Evolutionary conservation across 257 asterid species (phyloP).

Genomic region (Gentiana dahurica): DNA sequence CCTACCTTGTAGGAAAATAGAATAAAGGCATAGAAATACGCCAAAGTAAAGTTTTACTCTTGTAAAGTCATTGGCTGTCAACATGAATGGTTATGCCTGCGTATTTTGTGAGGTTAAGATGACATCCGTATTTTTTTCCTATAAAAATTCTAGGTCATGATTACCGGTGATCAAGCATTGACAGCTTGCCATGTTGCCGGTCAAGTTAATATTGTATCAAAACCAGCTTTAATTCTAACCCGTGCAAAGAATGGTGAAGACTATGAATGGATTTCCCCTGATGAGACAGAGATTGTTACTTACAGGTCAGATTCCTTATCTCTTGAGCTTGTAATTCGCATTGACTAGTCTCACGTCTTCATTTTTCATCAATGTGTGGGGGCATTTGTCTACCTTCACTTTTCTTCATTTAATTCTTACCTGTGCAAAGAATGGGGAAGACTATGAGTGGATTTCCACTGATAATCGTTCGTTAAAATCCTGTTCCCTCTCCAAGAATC

Average conservation of each 20-base stretch:
- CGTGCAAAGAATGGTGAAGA: constrained; percentile 35
- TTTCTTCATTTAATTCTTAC: constrained; percentile 39
- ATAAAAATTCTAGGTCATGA: constrained; percentile 56
- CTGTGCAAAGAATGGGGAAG: constrained; percentile 34
- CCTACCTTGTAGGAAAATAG: no score
- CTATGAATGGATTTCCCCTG: constrained; percentile 93
- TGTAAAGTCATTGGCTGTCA: no score
- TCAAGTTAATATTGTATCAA: constrained; percentile 85
- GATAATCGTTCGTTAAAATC: constrained; percentile 31
- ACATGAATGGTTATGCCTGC: no score
- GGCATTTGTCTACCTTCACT: neutral
- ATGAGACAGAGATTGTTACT: constrained; percentile 42
- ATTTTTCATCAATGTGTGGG: neutral
- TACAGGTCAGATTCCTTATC: constrained; percentile 41
- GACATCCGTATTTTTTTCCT: no score
- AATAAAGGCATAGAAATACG: no score
- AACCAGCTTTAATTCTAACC: constrained; percentile 74
- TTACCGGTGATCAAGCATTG: constrained; percentile 98
- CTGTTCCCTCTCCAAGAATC: no score
- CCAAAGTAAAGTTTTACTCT: no score
- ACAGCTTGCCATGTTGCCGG: constrained; percentile 98
- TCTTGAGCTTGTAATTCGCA: constrained; percentile 2
- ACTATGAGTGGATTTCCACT: constrained; percentile 86
- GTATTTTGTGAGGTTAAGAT: no score
- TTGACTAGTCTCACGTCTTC: constrained; percentile 3